Conservation (phyloP, 192 early-diverging fungal genomes). For the Glomus cerebriforme region DNA sequence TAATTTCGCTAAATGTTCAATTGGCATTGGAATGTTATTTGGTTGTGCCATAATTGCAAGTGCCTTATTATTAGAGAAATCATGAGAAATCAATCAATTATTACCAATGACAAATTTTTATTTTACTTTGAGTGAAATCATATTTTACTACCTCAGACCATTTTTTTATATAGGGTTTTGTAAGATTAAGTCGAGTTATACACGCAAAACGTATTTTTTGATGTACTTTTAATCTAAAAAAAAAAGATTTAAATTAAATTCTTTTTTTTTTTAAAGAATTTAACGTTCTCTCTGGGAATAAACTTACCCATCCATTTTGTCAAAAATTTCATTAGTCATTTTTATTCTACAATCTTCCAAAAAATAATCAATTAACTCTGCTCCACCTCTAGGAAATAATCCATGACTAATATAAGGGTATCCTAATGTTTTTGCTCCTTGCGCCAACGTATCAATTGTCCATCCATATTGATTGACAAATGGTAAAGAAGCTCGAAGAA, state of each 20-base stretch:
- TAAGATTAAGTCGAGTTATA: conserved; percentile 66
- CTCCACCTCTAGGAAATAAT: conserved; percentile 61
- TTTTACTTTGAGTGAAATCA: conserved; percentile 31
- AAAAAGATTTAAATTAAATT: neutral
- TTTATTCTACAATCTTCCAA: conserved; percentile 63
- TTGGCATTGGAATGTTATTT: conserved; percentile 67
- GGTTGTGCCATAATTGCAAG: conserved; percentile 77
- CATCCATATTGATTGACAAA: conserved; percentile 76
- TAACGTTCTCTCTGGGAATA: too few species aligned
- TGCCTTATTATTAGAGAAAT: conserved; percentile 46
- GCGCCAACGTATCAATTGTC: conserved; percentile 64
- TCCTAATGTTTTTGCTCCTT: conserved; percentile 67
- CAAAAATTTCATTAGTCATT: conserved; percentile 62
- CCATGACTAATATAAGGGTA: conserved; percentile 74
- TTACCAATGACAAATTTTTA: conserved; percentile 42
- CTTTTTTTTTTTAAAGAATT: too few species aligned
- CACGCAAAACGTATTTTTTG: conserved; percentile 37
- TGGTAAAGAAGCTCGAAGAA: conserved; percentile 67
- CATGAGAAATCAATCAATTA: conserved; percentile 60
- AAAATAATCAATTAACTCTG: conserved; percentile 77
- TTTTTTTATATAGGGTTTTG: conserved; percentile 64
- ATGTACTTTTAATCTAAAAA: conserved; percentile 25
- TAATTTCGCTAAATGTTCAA: conserved; percentile 67
- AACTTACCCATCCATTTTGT: conserved; percentile 57
- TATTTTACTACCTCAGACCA: conserved; percentile 72